A percentile compares a stretch with the other conserved stretches of the same genome.
phyloP scores from a whole-genome alignment of 345 rosid species.

The Gossypium turneri region DNA sequence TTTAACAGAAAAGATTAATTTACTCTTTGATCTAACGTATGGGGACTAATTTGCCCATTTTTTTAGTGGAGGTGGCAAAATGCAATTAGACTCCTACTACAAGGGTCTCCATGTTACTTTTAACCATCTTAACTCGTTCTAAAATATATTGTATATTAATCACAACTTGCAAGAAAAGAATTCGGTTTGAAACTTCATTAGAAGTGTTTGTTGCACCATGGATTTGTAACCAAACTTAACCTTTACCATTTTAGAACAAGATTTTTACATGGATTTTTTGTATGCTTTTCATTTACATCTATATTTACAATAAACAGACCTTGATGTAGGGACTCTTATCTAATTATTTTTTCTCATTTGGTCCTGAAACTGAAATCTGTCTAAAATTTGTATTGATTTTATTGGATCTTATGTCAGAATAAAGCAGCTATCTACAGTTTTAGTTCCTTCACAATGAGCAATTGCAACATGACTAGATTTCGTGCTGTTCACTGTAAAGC shows the following conservation, averaged over 20 bases:
- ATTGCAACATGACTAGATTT: slow-evolving; percentile 1
- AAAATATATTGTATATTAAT: not conserved
- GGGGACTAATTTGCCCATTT: no score
- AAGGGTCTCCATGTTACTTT: no score
- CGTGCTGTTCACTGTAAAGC: not conserved
- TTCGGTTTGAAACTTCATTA: not conserved
- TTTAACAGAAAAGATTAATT: no score
- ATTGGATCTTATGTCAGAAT: not conserved
- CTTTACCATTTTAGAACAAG: not conserved
- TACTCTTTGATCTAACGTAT: no score
- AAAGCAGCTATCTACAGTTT: not conserved
- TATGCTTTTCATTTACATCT: not conserved
- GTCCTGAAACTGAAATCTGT: not conserved
- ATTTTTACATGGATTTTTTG: not conserved
- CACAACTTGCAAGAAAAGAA: not conserved
- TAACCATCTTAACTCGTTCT: not conserved
- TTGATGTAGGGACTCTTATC: not conserved
- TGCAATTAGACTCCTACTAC: no score
- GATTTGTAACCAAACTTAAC: not conserved
- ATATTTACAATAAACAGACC: not conserved
- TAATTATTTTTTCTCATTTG: not conserved
- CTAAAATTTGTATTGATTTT: not conserved
- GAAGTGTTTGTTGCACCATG: not conserved
- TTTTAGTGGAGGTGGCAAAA: no score
- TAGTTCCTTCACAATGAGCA: not conserved